A percentile compares a stretch with the other conserved stretches of the same genome.
phyloP scores from a whole-genome alignment of 805 yeast species.

The Priceomyces haplophilus region DNA sequence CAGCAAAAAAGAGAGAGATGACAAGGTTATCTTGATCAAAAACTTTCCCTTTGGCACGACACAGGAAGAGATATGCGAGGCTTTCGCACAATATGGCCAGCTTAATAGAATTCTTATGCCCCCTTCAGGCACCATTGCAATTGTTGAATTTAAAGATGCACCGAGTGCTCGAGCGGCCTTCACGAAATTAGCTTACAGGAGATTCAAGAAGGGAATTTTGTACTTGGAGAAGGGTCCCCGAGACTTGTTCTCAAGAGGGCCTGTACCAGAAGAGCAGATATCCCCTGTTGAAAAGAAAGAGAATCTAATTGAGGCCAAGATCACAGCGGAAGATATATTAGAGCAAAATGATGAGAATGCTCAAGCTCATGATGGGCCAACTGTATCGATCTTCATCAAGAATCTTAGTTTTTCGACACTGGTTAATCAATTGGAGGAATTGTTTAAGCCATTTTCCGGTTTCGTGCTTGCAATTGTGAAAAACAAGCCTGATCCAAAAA shows the following conservation, averaged over 20 bases:
- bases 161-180: slow-evolving; percentile 89
- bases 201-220: slow-evolving; percentile 82
- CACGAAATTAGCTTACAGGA: slow-evolving; percentile 77
- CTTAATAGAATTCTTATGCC: slow-evolving; percentile 84
- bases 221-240: slow-evolving; percentile 94
- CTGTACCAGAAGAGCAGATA: slow-evolving; percentile 37
- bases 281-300: slow-evolving; percentile 17
- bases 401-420: slow-evolving; percentile 86
- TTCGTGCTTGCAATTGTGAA: slow-evolving; percentile 80
- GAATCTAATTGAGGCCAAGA: slow-evolving; percentile 45
- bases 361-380: slow-evolving; percentile 58
- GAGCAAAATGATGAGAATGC: slow-evolving; percentile 34
- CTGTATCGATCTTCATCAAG: slow-evolving; percentile 86
- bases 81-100: slow-evolving; percentile 79
- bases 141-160: slow-evolving; percentile 80
- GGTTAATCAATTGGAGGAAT: slow-evolving; percentile 47
- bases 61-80: slow-evolving; percentile 72
- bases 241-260: slow-evolving; percentile 65
- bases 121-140: slow-evolving; percentile 93
- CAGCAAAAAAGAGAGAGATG: slow-evolving; percentile 66
- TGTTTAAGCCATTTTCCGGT: slow-evolving; percentile 73
- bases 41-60: slow-evolving; percentile 90
- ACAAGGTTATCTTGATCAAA: slow-evolving; percentile 75
- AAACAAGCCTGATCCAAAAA: slow-evolving; percentile 83
- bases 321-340: slow-evolving; percentile 44